Conservation (phyloP, 441 rosid species). For the Adansonia gregorii region DNA sequence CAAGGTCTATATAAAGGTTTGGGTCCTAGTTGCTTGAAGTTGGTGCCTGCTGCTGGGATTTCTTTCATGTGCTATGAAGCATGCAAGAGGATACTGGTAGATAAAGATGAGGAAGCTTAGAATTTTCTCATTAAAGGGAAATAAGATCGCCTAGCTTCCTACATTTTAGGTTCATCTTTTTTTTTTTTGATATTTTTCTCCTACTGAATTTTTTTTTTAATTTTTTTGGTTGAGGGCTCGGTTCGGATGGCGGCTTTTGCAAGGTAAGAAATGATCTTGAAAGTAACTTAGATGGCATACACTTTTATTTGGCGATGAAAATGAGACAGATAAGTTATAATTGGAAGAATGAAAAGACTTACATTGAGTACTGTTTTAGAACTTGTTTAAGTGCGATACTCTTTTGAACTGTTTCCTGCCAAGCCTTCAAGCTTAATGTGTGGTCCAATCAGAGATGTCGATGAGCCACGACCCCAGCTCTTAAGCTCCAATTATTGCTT, state of each 20-base stretch:
- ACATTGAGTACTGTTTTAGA: background rate
- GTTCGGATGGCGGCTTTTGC: background rate
- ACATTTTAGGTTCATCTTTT: background rate
- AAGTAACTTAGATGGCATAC: background rate
- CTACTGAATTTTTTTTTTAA: background rate
- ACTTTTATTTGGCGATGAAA: background rate
- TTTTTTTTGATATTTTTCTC: background rate
- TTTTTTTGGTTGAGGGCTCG: background rate
- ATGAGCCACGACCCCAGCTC: no score
- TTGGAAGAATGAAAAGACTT: slow-evolving; percentile 2
- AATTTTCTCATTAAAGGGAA: background rate
- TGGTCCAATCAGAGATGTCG: no score
- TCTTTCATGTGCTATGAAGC: slow-evolving; percentile 99
- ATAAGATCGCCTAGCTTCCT: background rate
- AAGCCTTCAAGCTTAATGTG: no score
- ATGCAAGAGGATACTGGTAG: slow-evolving; percentile 82
- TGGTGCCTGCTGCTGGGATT: slow-evolving; percentile 99
- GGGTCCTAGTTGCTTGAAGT: slow-evolving; percentile 96
- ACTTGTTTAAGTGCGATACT: background rate
- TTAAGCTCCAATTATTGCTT: no score
- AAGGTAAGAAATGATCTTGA: slow-evolving; percentile 5
- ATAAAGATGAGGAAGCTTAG: slow-evolving; percentile 55
- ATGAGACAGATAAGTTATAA: background rate
- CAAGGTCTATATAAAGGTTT: slow-evolving; percentile 84
- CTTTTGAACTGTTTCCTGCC: no score